phyloP scores from a whole-genome alignment of 768 basidiomycete genomes.

The Phaeotremella skinneri region DNA sequence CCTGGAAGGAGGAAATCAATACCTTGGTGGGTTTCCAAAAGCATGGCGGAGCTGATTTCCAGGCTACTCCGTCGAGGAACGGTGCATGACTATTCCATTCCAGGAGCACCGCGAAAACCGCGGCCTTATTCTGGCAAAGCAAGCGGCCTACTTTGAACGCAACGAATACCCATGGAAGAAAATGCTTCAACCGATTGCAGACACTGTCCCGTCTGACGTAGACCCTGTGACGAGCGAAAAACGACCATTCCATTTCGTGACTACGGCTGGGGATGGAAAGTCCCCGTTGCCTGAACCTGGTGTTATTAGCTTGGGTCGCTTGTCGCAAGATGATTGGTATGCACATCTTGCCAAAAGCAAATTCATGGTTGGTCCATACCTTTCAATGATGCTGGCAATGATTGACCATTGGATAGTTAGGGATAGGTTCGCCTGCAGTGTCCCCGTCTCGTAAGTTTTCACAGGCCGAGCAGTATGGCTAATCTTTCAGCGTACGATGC shows the following conservation, averaged over 20 bases:
- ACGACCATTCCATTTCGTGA: slow-evolving; percentile 4
- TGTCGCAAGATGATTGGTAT: neutral
- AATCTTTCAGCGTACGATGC: slow-evolving; percentile 18
- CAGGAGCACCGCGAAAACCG: slow-evolving; percentile 6
- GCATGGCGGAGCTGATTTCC: neutral
- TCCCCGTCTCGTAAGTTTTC: slow-evolving; percentile 5
- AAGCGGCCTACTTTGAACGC: neutral
- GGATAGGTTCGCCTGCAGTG: slow-evolving; percentile 11
- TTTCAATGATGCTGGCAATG: neutral
- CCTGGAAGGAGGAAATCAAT: neutral
- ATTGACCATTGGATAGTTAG: slow-evolving; percentile 5
- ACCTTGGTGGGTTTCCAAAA: neutral
- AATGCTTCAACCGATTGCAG: slow-evolving; percentile 1
- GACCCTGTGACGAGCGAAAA: neutral
- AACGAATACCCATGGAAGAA: neutral
- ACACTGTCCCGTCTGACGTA: neutral
- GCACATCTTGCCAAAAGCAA: slow-evolving; percentile 10
- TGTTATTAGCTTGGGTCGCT: slow-evolving; percentile 6
- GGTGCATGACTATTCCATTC: slow-evolving; percentile 1
- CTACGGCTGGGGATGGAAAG: slow-evolving; percentile 4
- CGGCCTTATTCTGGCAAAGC: slow-evolving; percentile 13
- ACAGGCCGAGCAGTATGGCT: neutral
- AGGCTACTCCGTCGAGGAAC: slow-evolving; percentile 18
- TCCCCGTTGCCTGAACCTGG: slow-evolving; percentile 5
- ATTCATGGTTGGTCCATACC: slow-evolving; percentile 1